Evolutionary conservation across 2,329 filamentous ascomycete species (phyloP), one percentile per base, ranked within the genome.

Genomic region (Lachnellula arida): DNA sequence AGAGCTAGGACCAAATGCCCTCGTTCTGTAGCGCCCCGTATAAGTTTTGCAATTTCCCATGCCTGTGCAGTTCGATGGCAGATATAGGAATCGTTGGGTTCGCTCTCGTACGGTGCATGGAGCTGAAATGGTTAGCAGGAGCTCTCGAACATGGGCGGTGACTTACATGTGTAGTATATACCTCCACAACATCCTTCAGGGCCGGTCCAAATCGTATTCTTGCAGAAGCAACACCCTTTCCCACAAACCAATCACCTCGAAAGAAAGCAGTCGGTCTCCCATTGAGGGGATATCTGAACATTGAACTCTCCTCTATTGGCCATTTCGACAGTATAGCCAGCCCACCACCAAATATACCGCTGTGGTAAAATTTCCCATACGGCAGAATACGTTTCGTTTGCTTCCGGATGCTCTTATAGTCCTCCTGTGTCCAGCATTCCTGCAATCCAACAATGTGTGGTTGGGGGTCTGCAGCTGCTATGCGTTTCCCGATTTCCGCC

Each of bases 191-290:
- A 63, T 94, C 87, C 57, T 81, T 81, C 46, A 72, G 70, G 1
- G 75, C 79, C 0, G 81, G 75, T 0, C 89, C 89, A 63, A 88
- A 86, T 4, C 88, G 78, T 63, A 97, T 87, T 60, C 82, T 81
- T 2, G 93, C 93, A 68, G 83, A 88, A 6, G 93, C 94, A 43
- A 97, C 85, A 15, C 94, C 94, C 71, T 97, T 97, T 0, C 94
- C 94, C 9, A 97, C 92, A 68, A 86, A 97, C 91, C 93, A 97
- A 72, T 97, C 93, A 11, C 94, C 94, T 58, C 93, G 81, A 75
- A 88, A 97, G 73, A 97, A 96, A 4, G 93, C 93, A 9, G 91
- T 93, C 5, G 94, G 94, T 17, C 93, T 82, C 17, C 94, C 94
- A 71, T 96, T 97, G 52, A 99, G 80, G n/a, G 91, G 85, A 70